phyloP scores from a whole-genome alignment of 495 filamentous ascomycete genomes.

The Aspergillus conjunctus region DNA sequence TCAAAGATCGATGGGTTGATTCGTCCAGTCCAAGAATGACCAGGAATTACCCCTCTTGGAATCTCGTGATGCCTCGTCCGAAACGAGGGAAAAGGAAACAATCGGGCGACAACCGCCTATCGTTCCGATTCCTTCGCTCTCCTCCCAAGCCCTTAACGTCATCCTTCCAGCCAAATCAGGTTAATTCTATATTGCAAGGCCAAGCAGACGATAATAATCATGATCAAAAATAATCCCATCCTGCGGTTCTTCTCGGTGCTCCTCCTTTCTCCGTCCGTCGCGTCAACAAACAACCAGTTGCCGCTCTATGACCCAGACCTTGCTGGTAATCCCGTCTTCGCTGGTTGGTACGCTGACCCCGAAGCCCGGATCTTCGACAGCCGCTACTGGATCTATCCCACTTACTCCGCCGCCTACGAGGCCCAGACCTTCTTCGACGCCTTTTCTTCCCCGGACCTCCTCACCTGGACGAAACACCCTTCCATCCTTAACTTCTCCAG shows the following conservation, averaged over 20 bases:
- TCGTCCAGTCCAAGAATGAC: too few relatives aligned
- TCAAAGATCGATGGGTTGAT: too few relatives aligned
- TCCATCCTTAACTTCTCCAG: slow-evolving; percentile 39
- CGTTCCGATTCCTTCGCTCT: too few relatives aligned
- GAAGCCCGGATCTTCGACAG: slow-evolving; percentile 45
- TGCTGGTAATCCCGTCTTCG: slow-evolving; percentile 43
- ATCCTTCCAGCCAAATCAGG: not conserved
- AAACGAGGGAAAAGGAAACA: too few relatives aligned
- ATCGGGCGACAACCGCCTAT: too few relatives aligned
- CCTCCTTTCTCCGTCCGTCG: not conserved
- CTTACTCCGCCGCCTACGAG: slow-evolving; percentile 40
- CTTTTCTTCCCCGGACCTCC: slow-evolving; percentile 48
- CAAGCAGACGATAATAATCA: not conserved
- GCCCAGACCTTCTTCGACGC: slow-evolving; percentile 51
- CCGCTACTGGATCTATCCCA: slow-evolving; percentile 50
- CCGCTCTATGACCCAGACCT: slow-evolving; percentile 7
- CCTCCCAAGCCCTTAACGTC: not conserved
- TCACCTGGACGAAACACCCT: slow-evolving; percentile 47
- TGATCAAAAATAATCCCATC: slow-evolving; percentile 9
- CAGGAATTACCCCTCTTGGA: too few relatives aligned
- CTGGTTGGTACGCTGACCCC: slow-evolving; percentile 52
- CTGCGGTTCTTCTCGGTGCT: slow-evolving; percentile 11
- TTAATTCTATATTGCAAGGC: not conserved
- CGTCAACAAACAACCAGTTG: not conserved
- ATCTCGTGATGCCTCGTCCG: too few relatives aligned